phyloP scores from a whole-genome alignment of 2,329 filamentous ascomycete genomes.

The Xylariaceae sp. region DNA sequence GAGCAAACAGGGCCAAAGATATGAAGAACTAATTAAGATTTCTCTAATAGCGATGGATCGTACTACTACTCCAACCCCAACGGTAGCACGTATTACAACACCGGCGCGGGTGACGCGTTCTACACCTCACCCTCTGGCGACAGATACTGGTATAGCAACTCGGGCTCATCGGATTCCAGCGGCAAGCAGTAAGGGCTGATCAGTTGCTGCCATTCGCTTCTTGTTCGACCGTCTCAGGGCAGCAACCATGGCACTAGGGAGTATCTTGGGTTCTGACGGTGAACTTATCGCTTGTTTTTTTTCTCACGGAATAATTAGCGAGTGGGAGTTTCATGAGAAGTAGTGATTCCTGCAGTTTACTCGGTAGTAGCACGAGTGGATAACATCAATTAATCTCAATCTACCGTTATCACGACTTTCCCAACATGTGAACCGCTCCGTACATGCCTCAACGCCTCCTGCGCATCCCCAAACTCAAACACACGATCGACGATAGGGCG shows the following conservation, averaged over 20 bases:
- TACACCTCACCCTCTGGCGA: conserved; percentile 64
- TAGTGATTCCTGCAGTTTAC: too few species aligned
- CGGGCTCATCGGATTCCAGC: conserved; percentile 12
- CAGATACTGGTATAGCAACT: conserved; percentile 15
- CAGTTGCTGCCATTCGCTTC: too few species aligned
- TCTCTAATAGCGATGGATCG: conserved; percentile 59
- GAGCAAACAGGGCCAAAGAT: too few species aligned
- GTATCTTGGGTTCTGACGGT: too few species aligned
- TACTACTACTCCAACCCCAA: conserved; percentile 78
- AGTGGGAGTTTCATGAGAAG: too few species aligned
- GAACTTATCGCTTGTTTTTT: too few species aligned
- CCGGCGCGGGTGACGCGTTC: conserved; percentile 61
- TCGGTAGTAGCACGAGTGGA: too few species aligned
- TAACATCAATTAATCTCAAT: too few species aligned
- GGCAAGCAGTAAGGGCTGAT: conserved; percentile 25
- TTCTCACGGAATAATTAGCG: too few species aligned
- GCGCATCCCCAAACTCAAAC: background rate
- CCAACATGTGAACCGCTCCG: background rate
- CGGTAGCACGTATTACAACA: conserved; percentile 72
- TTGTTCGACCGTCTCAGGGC: too few species aligned
- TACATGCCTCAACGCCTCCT: background rate
- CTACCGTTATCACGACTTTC: background rate
- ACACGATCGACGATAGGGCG: background rate
- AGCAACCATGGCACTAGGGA: too few species aligned
- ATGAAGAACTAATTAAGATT: too few species aligned